Conservation (phyloP, 768 basidiomycete species). For the Agrocybe praecox region DNA sequence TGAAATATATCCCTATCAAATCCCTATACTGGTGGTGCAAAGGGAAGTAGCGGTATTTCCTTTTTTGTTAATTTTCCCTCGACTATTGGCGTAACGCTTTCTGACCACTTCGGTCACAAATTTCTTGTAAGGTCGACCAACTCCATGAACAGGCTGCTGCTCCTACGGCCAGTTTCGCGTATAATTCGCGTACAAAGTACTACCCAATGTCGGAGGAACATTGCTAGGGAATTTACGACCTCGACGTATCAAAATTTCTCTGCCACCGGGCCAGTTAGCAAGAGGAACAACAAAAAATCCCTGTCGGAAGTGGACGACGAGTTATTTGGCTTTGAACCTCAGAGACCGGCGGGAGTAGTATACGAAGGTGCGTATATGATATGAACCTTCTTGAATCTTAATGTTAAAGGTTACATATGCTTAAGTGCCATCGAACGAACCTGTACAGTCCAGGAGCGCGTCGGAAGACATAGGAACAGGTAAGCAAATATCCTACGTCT, state of each 20-base stretch:
- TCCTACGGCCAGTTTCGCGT: constrained; percentile 29
- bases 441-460: neutral
- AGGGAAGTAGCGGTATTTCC: constrained; percentile 1
- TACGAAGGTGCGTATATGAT: neutral
- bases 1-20: too few relatives aligned
- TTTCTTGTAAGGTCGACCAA: constrained; percentile 12
- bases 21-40: too few relatives aligned
- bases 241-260: constrained; percentile 18
- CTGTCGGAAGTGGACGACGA: constrained; percentile 13
- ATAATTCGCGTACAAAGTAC: constrained; percentile 27
- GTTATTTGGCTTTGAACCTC: constrained; percentile 11
- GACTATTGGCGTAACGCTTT: constrained; percentile 4
- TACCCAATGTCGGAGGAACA: constrained; percentile 5
- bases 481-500: neutral
- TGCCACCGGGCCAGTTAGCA: constrained; percentile 15
- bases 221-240: constrained; percentile 11
- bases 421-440: neutral
- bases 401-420: neutral
- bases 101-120: constrained; percentile 16
- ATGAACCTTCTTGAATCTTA: neutral
- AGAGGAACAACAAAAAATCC: constrained; percentile 10
- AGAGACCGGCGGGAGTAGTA: neutral
- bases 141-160: constrained; percentile 24
- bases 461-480: neutral
- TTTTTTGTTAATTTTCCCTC: constrained; percentile 10